Conservation (phyloP, 2,329 filamentous ascomycete species). For the Drechslerella stenobrocha region DNA sequence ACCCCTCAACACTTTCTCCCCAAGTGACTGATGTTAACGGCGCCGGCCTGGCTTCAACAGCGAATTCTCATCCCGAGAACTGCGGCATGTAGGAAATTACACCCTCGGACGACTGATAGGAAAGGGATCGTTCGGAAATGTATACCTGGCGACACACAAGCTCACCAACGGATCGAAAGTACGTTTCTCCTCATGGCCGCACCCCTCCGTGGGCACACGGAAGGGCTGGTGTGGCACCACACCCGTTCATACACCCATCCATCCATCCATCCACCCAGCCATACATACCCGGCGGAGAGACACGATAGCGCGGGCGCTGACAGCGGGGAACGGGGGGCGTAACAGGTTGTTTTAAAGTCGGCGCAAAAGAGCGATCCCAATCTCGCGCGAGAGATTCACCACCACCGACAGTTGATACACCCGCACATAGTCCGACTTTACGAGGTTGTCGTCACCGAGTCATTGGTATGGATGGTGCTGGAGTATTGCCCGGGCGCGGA, state of each 20-base stretch:
- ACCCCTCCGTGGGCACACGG: slow-evolving; percentile 23
- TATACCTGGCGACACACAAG: slow-evolving; percentile 93
- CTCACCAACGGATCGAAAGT: slow-evolving; percentile 98
- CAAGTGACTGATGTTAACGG: neutral
- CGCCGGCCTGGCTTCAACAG: slow-evolving; percentile 62
- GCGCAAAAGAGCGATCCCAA: slow-evolving; percentile 95
- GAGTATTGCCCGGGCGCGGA: slow-evolving; percentile 98
- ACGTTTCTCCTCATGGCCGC: slow-evolving; percentile 51
- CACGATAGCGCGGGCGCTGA: neutral
- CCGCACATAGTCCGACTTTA: slow-evolving; percentile 95
- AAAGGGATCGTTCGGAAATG: slow-evolving; percentile 97
- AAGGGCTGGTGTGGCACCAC: neutral
- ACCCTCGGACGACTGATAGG: slow-evolving; percentile 87
- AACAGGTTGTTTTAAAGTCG: slow-evolving; percentile 93
- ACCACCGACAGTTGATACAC: slow-evolving; percentile 96
- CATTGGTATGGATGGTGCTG: slow-evolving; percentile 89
- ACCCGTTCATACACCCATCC: neutral
- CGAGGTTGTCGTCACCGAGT: slow-evolving; percentile 97
- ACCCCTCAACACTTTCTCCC: slow-evolving; percentile 28
- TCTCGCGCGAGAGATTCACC: slow-evolving; percentile 94
- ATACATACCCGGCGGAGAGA: neutral
- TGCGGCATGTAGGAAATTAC: slow-evolving; percentile 93
- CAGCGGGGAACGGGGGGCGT: slow-evolving; percentile 16
- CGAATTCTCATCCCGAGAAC: slow-evolving; percentile 89
- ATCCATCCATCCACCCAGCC: neutral